Evolutionary conservation across 306 rosid genomes (phyloP), one percentile per base, ranked within the genome.

Genomic region (Acacia acuminata): DNA sequence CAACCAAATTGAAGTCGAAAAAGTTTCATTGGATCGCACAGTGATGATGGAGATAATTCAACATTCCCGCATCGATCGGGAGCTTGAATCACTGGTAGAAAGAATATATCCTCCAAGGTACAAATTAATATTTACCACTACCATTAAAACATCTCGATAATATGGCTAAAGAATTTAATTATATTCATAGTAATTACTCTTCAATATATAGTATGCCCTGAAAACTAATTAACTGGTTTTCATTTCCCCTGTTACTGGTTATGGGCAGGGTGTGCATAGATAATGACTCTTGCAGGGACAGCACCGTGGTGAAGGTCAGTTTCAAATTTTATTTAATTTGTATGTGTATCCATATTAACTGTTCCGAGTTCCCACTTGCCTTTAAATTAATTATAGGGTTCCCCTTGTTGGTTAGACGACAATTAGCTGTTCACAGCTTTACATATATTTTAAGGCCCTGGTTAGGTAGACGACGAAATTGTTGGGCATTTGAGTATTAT

Each of bases 21-120:
- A 36, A 76, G 77, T 70, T 51, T 42, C 25, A 8, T 56, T 58
- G 22, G 61, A 75, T 79, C 14, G 17, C 55, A 8, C 19, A 83
- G 82, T 66, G 51, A 81, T 14, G 82, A 91, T 92, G 94, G 96
- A 90, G 64, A 76, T 89, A 34, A 65, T 86, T 77, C 88, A 87
- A 86, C 89, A 79, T 69, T 88, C 96, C 8, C 90, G 79, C 56
- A 81, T 94, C 53, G 89, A 92, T 82, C 88, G 90, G 0, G 94
- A 96, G 71, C 87, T 90, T 60, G 97, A 96, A 76, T 90, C 87
- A 16, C 94, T 94, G 47, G 85, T 91, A 1, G 98, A 96, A 86
- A 91, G 97, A 89, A 90, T 96, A 77, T 79, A 94, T 77, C 98
- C 99, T 61, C 98, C 99, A 12, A 88, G 99, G 97, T 96, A 80